Evolutionary conservation across 1,284 basidiomycete species (phyloP), one percentile per base, ranked within the genome.

Genomic region (Naganishia cerealis): DNA sequence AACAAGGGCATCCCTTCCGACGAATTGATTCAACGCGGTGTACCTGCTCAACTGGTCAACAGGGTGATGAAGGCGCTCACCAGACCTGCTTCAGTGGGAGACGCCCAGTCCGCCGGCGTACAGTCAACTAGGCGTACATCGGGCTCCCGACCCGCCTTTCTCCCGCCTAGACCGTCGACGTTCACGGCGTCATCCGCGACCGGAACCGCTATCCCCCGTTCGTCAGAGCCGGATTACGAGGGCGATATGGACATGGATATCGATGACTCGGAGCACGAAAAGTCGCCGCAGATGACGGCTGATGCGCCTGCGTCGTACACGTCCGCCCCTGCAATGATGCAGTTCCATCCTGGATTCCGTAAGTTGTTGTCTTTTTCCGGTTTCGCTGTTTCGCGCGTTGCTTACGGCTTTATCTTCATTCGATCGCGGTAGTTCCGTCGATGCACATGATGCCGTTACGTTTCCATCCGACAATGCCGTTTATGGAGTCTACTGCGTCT

Each of bases 51-150:
- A 42, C 16, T 63, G 1, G 43, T 63, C 21, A 63, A 63, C 21
- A 69, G 62, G 59, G 67, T 65, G 36, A 72, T 71, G 24, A 72
- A 70, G 24, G 65, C 67, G 8, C 68, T 73, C 15, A 68, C 65
- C 7, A 46, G 21, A 39, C 67, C 68, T 10, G 56, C 65, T 13
- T 39, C 69, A 6, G 24, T 57, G n/a, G 43, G 33, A 12, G 57
- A 59, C 18, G 6, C 29, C n/a, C 48, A 38, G 40, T 8, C 46
- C 29, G 18, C 13, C 1, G n/a, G 9, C 1, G 18, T 1, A 21
- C 33, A 33, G 2, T 5, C 46, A 3, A 12, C 57, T 1, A 18
- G 16, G 43, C 43, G 18, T 52, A 24, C 6, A 53, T 10, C 16
- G 21, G n/a, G 21, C 39, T n/a, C 48, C 4, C 40, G 0, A 24